These are phyloP conservation scores for Epichloe brachyelytri DNA, from an alignment of 2,329 filamentous ascomycete genomes.

Conservation along the genomic window DNA sequence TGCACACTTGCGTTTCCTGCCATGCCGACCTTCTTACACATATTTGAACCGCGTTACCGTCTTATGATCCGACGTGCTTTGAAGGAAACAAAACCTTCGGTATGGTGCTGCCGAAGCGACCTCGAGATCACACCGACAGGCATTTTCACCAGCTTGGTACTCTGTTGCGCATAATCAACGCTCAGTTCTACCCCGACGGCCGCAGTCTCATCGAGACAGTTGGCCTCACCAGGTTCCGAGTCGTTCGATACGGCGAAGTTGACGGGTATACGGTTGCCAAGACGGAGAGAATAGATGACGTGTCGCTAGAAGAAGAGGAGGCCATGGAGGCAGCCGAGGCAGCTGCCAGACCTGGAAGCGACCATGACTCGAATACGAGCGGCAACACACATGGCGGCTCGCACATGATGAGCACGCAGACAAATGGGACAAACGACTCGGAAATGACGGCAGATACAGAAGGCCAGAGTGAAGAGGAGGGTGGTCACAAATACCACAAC, in stretches of 20 bases:
- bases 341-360: neutral
- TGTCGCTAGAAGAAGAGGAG: constrained; percentile 73
- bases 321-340: constrained; percentile 56
- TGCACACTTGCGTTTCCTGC: constrained; percentile 70
- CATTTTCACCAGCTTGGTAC: constrained; percentile 65
- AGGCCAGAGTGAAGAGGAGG: neutral
- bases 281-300: constrained; percentile 66
- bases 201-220: constrained; percentile 69
- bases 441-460: neutral
- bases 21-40: constrained; percentile 75
- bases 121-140: constrained; percentile 19
- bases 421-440: neutral
- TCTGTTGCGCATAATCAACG: constrained; percentile 60
- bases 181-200: constrained; percentile 64
- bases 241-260: constrained; percentile 47
- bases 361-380: neutral
- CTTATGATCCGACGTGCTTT: constrained; percentile 76
- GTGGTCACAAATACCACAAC: neutral
- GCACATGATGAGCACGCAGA: neutral
- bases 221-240: constrained; percentile 64
- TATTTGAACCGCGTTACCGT: constrained; percentile 87
- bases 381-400: neutral
- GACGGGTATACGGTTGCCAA: constrained; percentile 73
- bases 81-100: constrained; percentile 65
- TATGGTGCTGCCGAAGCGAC: constrained; percentile 63